Conservation (phyloP, 2,329 filamentous ascomycete species). For the Talaromyces funiculosus region DNA sequence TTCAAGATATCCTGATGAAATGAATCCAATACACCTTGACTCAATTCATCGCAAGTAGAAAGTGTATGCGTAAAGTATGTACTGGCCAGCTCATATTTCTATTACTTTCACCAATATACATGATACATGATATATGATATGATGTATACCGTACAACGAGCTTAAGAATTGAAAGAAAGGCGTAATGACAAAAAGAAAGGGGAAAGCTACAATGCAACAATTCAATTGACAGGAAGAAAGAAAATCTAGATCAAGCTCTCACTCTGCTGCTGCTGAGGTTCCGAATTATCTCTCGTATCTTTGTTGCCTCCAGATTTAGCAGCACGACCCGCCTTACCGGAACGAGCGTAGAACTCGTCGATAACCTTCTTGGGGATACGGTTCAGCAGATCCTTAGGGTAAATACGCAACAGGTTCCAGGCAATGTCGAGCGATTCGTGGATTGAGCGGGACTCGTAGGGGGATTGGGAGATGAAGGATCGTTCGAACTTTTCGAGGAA, state of each 20-base stretch:
- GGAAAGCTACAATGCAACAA: background rate
- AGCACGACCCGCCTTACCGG: conserved; percentile 33
- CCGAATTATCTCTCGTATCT: conserved; percentile 43
- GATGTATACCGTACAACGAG: background rate
- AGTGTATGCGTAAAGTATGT: background rate
- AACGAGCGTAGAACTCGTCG: conserved; percentile 73
- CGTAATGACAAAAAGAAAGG: background rate
- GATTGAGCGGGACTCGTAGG: conserved; percentile 88
- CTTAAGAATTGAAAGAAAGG: background rate
- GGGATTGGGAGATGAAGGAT: conserved; percentile 84
- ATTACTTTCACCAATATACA: conserved; percentile 7
- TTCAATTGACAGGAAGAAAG: conserved; percentile 13
- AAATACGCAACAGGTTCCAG: conserved; percentile 94
- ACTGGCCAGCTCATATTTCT: background rate
- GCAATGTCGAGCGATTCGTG: conserved; percentile 92
- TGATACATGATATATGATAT: background rate
- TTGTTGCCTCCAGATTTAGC: conserved; percentile 22
- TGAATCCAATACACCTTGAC: background rate
- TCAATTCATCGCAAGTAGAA: background rate
- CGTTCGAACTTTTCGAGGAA: conserved; percentile 98
- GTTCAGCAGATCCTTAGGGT: conserved; percentile 96
- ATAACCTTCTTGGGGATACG: conserved; percentile 80
- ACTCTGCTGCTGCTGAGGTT: conserved; percentile 21
- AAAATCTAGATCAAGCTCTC: conserved; percentile 40
- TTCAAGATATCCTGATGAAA: background rate